phyloP scores from a whole-genome alignment of 2,329 filamentous ascomycete species.

The Cyclaneusma minus region DNA sequence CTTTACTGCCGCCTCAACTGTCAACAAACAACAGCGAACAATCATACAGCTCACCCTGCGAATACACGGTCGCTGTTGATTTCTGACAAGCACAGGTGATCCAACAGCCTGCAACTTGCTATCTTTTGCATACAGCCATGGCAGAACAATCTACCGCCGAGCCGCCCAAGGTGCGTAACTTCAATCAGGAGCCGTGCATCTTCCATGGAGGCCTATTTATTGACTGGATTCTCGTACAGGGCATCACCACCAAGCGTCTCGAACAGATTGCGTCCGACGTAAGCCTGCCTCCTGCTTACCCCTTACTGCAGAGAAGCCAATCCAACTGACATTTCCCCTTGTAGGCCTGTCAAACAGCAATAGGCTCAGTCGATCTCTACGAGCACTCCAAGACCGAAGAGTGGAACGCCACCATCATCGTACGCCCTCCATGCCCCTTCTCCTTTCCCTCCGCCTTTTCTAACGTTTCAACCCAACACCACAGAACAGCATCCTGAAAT shows the following conservation, averaged over 20 bases:
- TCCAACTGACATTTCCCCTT: constrained; percentile 1
- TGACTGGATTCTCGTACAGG: constrained; percentile 40
- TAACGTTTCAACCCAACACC: constrained; percentile 2
- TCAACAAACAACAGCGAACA: too few relatives aligned
- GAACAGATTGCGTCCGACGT: constrained; percentile 79
- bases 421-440: constrained; percentile 27
- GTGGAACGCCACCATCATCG: constrained; percentile 92
- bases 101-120: too few relatives aligned
- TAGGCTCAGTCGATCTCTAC: constrained; percentile 64
- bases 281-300: constrained; percentile 20
- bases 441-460: constrained; percentile 2
- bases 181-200: too few relatives aligned
- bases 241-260: constrained; percentile 59
- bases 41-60: too few relatives aligned
- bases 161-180: too few relatives aligned
- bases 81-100: too few relatives aligned
- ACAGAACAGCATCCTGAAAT: constrained; percentile 62
- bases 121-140: too few relatives aligned
- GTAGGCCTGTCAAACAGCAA: constrained; percentile 69
- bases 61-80: too few relatives aligned
- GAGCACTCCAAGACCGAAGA: constrained; percentile 70
- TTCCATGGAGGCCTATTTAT: too few relatives aligned
- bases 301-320: constrained; percentile 5
- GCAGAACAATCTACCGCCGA: too few relatives aligned
- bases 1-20: too few relatives aligned